Evolutionary conservation across 805 yeast genomes (phyloP).

Genomic region (Candida quercuum): DNA sequence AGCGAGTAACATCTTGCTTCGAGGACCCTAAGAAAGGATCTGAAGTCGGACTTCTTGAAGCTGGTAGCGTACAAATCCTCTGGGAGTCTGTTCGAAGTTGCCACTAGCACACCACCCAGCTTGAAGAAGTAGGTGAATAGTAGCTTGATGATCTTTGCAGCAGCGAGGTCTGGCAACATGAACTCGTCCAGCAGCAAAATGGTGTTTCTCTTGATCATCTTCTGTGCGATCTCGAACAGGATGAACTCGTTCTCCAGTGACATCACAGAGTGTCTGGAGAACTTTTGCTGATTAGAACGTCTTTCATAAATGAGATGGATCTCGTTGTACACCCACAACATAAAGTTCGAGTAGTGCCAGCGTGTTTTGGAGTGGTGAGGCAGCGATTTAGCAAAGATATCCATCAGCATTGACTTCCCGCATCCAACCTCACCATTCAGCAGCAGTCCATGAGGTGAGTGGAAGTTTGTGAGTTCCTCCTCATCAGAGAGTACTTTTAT

Average conservation of each 20-base stretch:
- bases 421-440: slow-evolving; percentile 68
- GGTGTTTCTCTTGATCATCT: slow-evolving; percentile 52
- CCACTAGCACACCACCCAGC: slow-evolving; percentile 69
- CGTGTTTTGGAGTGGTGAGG: slow-evolving; percentile 61
- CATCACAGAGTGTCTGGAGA: slow-evolving; percentile 20
- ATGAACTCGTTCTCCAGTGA: slow-evolving; percentile 57
- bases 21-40: slow-evolving; percentile 49
- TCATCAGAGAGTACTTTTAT: slow-evolving; percentile 52
- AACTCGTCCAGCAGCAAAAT: slow-evolving; percentile 66
- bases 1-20: slow-evolving; percentile 53
- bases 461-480: slow-evolving; percentile 47
- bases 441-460: slow-evolving; percentile 60
- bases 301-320: slow-evolving; percentile 51
- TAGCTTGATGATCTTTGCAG: slow-evolving; percentile 62
- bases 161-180: slow-evolving; percentile 71
- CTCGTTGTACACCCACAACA: slow-evolving; percentile 60
- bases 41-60: slow-evolving; percentile 54
- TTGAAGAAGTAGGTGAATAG: slow-evolving; percentile 66
- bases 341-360: slow-evolving; percentile 69
- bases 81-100: slow-evolving; percentile 69
- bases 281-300: slow-evolving; percentile 29
- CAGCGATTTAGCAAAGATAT: slow-evolving; percentile 59
- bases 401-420: slow-evolving; percentile 72
- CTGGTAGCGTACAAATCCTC: slow-evolving; percentile 66
- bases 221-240: slow-evolving; percentile 61